phyloP scores from a whole-genome alignment of 2,329 filamentous ascomycete species.

The Xenosphaeropsis pyriputrescens region DNA sequence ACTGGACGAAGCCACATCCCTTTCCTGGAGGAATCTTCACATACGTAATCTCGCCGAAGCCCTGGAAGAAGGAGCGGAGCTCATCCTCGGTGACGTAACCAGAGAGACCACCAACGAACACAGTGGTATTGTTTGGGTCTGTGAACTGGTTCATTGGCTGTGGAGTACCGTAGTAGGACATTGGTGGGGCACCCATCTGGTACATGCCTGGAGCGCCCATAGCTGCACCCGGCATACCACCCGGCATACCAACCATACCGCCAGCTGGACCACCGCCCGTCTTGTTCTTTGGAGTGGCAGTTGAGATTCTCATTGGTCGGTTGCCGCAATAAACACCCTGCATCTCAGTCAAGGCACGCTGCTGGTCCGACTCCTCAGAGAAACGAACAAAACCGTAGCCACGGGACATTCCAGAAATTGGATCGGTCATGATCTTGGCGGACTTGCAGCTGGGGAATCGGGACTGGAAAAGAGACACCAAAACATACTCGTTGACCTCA shows the following conservation, averaged over 20 bases:
- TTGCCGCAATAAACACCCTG: conserved; percentile 99
- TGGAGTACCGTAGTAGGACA: conserved; percentile 52
- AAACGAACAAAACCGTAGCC: conserved; percentile 98
- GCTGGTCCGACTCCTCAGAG: conserved; percentile 88
- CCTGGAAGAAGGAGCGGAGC: conserved; percentile 99
- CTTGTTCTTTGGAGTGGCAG: conserved; percentile 92
- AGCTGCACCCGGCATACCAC: conserved; percentile 31
- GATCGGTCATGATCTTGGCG: conserved; percentile 99
- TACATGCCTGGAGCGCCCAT: conserved; percentile 41
- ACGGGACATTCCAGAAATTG: conserved; percentile 91
- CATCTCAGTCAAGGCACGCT: conserved; percentile 93
- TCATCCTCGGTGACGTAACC: conserved; percentile 99
- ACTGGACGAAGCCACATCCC: conserved; percentile 97
- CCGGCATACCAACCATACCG: conserved; percentile 30
- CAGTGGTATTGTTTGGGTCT: conserved; percentile 97
- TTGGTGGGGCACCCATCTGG: conserved; percentile 50
- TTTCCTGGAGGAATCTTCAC: conserved; percentile 99
- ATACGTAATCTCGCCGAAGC: conserved; percentile 98
- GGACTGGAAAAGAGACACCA: conserved; percentile 92
- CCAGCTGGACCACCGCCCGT: conserved; percentile 34
- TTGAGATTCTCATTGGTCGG: conserved; percentile 95
- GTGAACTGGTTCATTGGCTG: conserved; percentile 99
- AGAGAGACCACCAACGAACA: conserved; percentile 92
- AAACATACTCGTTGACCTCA: conserved; percentile 95
- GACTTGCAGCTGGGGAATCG: conserved; percentile 97